Evolutionary conservation across 192 early-diverging fungal genomes (phyloP).

Genomic region (Endogone sp.): DNA sequence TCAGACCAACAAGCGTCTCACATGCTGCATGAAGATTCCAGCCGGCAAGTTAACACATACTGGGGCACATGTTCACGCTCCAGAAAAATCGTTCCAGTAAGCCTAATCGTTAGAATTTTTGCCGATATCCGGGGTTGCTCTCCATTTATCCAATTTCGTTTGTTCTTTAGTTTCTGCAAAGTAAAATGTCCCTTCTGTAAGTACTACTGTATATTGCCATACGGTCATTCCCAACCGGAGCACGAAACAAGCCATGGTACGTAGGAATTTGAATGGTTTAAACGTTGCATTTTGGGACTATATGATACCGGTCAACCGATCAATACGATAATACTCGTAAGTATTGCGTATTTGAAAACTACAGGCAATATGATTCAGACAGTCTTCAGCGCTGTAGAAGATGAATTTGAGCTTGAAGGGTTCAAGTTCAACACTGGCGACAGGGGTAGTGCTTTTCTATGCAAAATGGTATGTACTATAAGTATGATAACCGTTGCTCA

Average conservation of each 20-base stretch:
- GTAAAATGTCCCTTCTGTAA: conserved; percentile 20
- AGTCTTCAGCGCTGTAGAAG: conserved; percentile 23
- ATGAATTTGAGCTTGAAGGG: conserved; percentile 21
- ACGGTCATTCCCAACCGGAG: conserved; percentile 7
- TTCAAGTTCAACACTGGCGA: conserved; percentile 27
- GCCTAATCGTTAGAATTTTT: too few species aligned
- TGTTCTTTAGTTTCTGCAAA: conserved; percentile 19
- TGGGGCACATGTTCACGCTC: conserved; percentile 26
- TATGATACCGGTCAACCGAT: neutral
- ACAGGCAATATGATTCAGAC: conserved; percentile 38
- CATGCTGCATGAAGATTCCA: conserved; percentile 30
- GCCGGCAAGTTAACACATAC: conserved; percentile 23
- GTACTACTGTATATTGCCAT: conserved; percentile 24
- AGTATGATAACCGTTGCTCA: neutral
- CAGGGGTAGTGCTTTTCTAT: conserved; percentile 23
- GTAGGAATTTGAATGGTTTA: neutral
- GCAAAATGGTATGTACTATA: conserved; percentile 23
- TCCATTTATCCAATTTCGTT: too few species aligned
- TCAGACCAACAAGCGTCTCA: conserved; percentile 15
- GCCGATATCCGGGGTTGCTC: too few species aligned
- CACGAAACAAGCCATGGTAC: conserved; percentile 29
- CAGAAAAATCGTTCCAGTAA: conserved; percentile 5
- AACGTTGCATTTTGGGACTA: too few species aligned
- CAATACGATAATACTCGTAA: neutral
- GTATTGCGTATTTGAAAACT: neutral